Base-by-base conservation (phyloP, 768 basidiomycete species). In the Rhodotorula diobovata region DNA sequence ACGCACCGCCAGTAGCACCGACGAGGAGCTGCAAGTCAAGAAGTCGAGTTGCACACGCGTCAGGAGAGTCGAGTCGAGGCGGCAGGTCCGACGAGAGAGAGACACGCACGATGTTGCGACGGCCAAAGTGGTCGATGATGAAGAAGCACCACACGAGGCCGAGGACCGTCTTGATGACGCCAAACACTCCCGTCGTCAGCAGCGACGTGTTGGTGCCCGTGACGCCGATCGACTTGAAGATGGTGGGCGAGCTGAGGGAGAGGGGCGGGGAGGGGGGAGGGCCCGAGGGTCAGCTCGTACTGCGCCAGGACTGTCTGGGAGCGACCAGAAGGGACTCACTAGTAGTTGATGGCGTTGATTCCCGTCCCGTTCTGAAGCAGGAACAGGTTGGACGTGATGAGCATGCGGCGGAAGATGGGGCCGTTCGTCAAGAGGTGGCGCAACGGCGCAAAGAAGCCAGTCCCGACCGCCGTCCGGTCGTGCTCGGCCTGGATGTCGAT, bases 311-410 rank as follows among this genome's bases (percentile, higher is more conserved):
- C 39, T 8, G 9, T 41, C 39, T 41, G 39, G 15, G 39, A 41
- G 39, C 9, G 39, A 15, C 15, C 39, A 76, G 79, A 80, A 84
- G 84, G 14, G 1, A 45, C 58, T n/a, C 28, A 45, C 58, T 48
- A 61, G 45, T 61, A 61, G 43, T 61, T 61, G 21, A 61, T 30
- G 9, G 37, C 53, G 63, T 63, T 62, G 54, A 83, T 84, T 2
- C 83, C 84, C 75, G 72, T 75, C 28, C 75, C 78, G 77, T 85
- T 84, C 72, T 84, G 84, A 79, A 81, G 84, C 21, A 81, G 78
- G 73, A 85, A 84, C 50, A 85, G 76, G 45, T 77, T 78, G 41
- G 79, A 76, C 20, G 81, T 81, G 56, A 84, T 79, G 28, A 81
- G 58, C 50, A 83, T 66, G 46, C 83, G 79, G 67, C 82, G 79